Base-by-base conservation (phyloP, 2,329 filamentous ascomycete species). In the Cyclaneusma minus region DNA sequence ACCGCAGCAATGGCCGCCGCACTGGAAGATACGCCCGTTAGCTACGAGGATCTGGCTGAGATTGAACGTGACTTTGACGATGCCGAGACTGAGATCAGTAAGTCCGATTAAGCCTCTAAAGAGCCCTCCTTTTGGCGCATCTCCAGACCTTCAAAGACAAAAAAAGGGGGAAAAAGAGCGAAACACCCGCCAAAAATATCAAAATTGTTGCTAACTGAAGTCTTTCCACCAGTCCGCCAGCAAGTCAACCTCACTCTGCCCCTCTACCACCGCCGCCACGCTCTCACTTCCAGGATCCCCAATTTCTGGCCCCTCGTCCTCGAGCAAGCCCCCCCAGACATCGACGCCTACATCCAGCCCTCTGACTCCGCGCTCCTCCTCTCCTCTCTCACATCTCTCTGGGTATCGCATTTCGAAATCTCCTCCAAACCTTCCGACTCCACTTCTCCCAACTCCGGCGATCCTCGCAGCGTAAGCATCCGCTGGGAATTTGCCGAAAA, bases 231-330 rank as follows among this genome's bases (percentile, higher is more conserved):
- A 85, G 80, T 84, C 45, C 75, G 79, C 45, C 64, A 77, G 45
- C 75, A 85, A 50, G 66, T 76, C 40, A 56, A 64, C 37, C 62
- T 84, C 41, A 67, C 69, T 43, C 59, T 62, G 34, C 64, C 76
- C 22, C 66, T 92, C 34, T 93, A 83, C 60, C 62, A 67, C 42
- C 80, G 79, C 56, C 82, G 87, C 48, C 62, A 68, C 38, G 64
- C 68, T 41, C 54, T 83, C 36, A 60, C 89, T 37, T 53, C 66
- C 36, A 62, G 74, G 45, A 85, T 94, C 46, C 68, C 72, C 41
- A 72, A 81, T 58, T 98, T 95, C 69, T 95, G 89, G 89, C 64
- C 81, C n/a, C 68, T 91, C 31, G 85, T 94, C 30, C 66, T 95
- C 49, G 81, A 92, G 59, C 77, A 84, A 56, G 74, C 80, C 3